phyloP scores from a whole-genome alignment of 148 eudicot genomes.

The Simmondsia chinensis region DNA sequence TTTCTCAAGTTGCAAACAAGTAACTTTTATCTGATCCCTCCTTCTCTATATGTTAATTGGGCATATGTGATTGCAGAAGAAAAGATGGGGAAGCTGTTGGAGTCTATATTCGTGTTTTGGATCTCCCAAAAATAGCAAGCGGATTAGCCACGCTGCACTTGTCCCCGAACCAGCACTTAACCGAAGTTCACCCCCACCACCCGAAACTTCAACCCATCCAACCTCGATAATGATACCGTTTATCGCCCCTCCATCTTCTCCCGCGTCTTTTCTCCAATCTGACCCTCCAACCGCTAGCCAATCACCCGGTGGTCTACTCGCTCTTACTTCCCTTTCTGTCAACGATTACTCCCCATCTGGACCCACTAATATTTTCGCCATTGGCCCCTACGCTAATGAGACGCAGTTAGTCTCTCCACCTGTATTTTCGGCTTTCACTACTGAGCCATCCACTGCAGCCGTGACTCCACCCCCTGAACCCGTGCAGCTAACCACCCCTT shows the following conservation, averaged over 20 bases:
- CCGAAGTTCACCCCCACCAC: constrained; percentile 18
- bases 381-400: constrained; percentile 93
- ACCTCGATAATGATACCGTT: constrained; percentile 49
- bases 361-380: constrained; percentile 41
- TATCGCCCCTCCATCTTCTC: constrained; percentile 92
- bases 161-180: constrained; percentile 49
- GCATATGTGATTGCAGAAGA: constrained; percentile 60
- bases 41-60: too few relatives aligned
- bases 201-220: constrained; percentile 39
- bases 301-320: constrained; percentile 56
- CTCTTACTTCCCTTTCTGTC: constrained; percentile 41
- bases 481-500: constrained; percentile 67
- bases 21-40: too few relatives aligned
- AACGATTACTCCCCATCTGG: constrained; percentile 36
- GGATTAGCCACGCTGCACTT: constrained; percentile 67
- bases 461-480: constrained; percentile 91
- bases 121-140: constrained; percentile 51
- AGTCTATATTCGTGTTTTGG: constrained; percentile 79
- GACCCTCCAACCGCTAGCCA: constrained; percentile 81
- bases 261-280: constrained; percentile 72
- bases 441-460: constrained; percentile 86
- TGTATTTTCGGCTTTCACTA: constrained; percentile 71
- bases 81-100: constrained; percentile 87
- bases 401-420: constrained; percentile 94
- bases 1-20: too few relatives aligned